Base-by-base conservation (phyloP, 352 stramenopile genomes). In the Phytophthora agathidicida region DNA sequence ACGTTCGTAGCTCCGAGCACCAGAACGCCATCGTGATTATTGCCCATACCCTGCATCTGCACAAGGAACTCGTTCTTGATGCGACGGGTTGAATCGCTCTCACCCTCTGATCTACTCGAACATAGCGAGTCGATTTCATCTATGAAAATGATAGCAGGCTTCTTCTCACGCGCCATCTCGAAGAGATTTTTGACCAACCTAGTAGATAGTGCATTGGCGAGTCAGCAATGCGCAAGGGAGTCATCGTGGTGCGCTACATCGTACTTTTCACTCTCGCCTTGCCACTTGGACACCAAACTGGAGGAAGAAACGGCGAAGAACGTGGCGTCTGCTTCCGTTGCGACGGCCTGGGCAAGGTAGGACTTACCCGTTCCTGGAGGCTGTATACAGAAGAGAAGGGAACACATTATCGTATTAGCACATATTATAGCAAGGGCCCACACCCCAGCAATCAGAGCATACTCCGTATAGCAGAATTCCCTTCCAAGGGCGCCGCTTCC, bases 21-120 rank as follows among this genome's bases (percentile, higher is more conserved):
- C 23, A 99, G 71, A 41, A 99, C 85, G 8, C 94, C 87, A 33
- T 93, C 87, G 54, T 97, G 78, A 2, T 93, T 81, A 33, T 97
- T 91, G 10, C 85, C 89, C 2, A 98, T 93, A 22, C 97, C 97
- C 71, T 99, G 96, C 85, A 99, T 96, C 65, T 99, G 96, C 20
- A 99, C 94, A 46, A 99, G 88, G 49, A 99, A 99, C 77, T 99
- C 97, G 8, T 97, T 99, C 68, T 99, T 99, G 60, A 99, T 97
- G 49, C 96, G 83, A 47, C 97, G 73, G 6, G 96, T 94, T 5
- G 91, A 97, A 57, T 99, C 96, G 55, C 98, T 98, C 67, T 99
- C 96, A 45, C 92, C 96, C 43, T 98, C 95, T 0, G 86, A 90
- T 50, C 97, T 81, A 45, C 77, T 97, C 24, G 93, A 96, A 28